Evolutionary conservation across 2,329 filamentous ascomycete species (phyloP), one percentile per base, ranked within the genome.

Genomic region (Phialophora macrospora): DNA sequence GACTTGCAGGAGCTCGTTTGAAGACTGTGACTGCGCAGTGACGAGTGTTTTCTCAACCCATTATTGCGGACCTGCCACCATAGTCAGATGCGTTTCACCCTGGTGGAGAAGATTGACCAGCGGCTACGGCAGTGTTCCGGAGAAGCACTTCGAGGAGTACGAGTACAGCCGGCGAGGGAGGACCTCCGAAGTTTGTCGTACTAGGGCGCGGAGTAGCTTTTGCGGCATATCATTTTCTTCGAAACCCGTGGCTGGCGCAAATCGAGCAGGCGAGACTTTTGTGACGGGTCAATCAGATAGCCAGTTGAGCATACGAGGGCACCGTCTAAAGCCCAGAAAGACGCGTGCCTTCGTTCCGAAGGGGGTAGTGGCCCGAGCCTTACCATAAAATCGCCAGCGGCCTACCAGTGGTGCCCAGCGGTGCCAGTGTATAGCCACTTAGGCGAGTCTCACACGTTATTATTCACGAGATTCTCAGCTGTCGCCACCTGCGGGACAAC

Each of bases 1-100:
- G 58, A 54, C 58, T 44, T 54, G 58, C 58, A 60, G 46, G 46
- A 60, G 32, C 46, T 52, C 48, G 28, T 51, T 60, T 52, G 46
- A 51, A 26, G 51, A 24, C 17, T 54, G 58, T 60, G 58, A 60
- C 58, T 52, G n/a, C 48, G 28, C 26, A 26, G 58, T 60, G 58
- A 60, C 46, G 46, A 44, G n/a, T 32, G n/a, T 52, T 20, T 20
- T 54, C 30, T 60, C 58, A 60, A 44, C 30, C 48, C 46, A 28
- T 41, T 20, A 22, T 38, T 30, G 30, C 22, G 51, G 14, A 30
- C 22, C 58, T 48, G 58, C 11, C 28, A 52, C 46, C 4, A 26
- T 41, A 6, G 20, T 17, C 41, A 32, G 28, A 60, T 54, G 48
- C 30, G 58, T 60, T 60, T 60, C 58, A 60, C 26, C n/a, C 51